These are phyloP conservation scores for Triadica sebifera DNA, from an alignment of 345 rosid species.

Conservation along the genomic window DNA sequence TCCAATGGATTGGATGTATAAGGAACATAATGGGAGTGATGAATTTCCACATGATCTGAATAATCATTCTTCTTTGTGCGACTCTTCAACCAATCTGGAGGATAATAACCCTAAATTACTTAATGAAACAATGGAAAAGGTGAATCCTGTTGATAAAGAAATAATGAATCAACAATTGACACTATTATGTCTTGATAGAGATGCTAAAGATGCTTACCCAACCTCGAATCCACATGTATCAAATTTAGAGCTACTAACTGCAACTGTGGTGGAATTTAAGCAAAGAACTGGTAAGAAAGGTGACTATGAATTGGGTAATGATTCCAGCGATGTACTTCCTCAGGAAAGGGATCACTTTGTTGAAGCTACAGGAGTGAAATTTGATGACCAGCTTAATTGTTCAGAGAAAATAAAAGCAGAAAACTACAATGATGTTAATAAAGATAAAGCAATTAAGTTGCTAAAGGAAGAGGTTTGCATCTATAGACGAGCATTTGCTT, in stretches of 20 bases:
- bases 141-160: slow-evolving; percentile 32
- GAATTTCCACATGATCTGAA: slow-evolving; percentile 31
- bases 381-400: slow-evolving; percentile 22
- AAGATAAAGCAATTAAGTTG: slow-evolving; percentile 41
- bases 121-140: slow-evolving; percentile 21
- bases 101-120: slow-evolving; percentile 24
- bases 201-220: slow-evolving; percentile 30
- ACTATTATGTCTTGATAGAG: slow-evolving; percentile 23
- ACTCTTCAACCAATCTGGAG: slow-evolving; percentile 28
- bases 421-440: slow-evolving; percentile 28
- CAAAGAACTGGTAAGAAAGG: slow-evolving; percentile 33
- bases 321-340: slow-evolving; percentile 22
- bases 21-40: slow-evolving; percentile 40
- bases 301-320: slow-evolving; percentile 24
- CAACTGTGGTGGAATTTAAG: slow-evolving; percentile 21
- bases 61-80: slow-evolving; percentile 28
- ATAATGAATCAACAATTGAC: slow-evolving; percentile 27
- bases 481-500: background rate
- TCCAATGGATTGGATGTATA: slow-evolving; percentile 74
- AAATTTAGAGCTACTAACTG: slow-evolving; percentile 24
- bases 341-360: slow-evolving; percentile 28
- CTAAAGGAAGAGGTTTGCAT: slow-evolving; percentile 64
- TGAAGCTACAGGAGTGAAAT: slow-evolving; percentile 30
- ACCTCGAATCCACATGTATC: slow-evolving; percentile 24
- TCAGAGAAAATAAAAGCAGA: slow-evolving; percentile 31